These are phyloP conservation scores for Sechiopsis laciniata DNA, from an alignment of 306 rosid species.

Conservation along the genomic window DNA sequence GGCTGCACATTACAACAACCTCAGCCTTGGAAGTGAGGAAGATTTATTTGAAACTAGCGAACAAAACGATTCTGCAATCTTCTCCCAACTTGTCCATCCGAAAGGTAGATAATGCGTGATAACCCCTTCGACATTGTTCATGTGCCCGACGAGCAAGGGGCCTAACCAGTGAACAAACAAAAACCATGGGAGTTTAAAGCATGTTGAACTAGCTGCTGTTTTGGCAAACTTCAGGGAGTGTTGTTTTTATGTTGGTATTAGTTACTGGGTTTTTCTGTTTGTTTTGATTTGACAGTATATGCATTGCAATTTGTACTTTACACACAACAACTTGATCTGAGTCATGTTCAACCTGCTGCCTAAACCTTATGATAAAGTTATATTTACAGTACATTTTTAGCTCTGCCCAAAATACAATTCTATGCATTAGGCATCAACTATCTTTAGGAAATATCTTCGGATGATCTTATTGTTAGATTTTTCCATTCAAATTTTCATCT, in stretches of 20 bases:
- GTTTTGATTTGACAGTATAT: conserved; percentile 19
- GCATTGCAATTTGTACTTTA: conserved; percentile 16
- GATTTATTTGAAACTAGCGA: conserved; percentile 24
- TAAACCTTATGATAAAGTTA: conserved; percentile 20
- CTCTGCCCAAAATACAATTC: background rate
- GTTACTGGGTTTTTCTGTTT: conserved; percentile 17
- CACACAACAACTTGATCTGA: conserved; percentile 15
- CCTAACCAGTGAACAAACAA: conserved; percentile 11
- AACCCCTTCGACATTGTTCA: conserved; percentile 10
- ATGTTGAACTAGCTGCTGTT: conserved; percentile 14
- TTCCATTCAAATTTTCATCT: background rate
- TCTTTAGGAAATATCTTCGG: conserved; percentile 11
- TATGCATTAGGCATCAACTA: background rate
- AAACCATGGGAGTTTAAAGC: conserved; percentile 7
- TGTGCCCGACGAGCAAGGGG: background rate
- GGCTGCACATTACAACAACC: conserved; percentile 40
- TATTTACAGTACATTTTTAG: conserved; percentile 4
- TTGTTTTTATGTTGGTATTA: conserved; percentile 21
- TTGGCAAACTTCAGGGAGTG: conserved; percentile 18
- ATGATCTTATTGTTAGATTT: background rate
- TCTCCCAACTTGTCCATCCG: conserved; percentile 46
- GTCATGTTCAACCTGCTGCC: conserved; percentile 22
- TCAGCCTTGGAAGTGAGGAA: conserved; percentile 39
- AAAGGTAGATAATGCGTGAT: conserved; percentile 28
- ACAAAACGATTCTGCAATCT: conserved; percentile 27